Base-by-base conservation (phyloP, 139 green algal genomes). In the Picochlorum sp. region DNA sequence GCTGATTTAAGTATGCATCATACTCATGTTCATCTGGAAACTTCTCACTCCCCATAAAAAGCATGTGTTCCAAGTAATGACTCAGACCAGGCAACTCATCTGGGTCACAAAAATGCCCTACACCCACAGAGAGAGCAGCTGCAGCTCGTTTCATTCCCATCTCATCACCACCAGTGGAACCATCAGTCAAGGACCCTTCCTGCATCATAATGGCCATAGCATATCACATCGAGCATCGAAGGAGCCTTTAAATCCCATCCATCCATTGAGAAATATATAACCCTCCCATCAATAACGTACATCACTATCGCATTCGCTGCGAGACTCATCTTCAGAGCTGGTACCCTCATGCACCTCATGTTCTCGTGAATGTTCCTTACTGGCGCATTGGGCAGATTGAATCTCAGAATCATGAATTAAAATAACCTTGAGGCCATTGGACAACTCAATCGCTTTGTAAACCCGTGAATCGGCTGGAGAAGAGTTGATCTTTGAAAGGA, bases 21-120 rank as follows among this genome's bases (percentile, higher is more conserved):
- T 97, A 99, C 11, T 96, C 91, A 50, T 98, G 97, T 63, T 99
- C 94, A 52, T 92, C 79, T 1, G 94, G 91, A 76, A 83, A 98
- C 62, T 88, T 85, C 20, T 79, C 73, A 62, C 81, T 94, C 63
- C 94, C 94, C 93, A 99, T 99, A 84, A 99, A 98, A 45, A 99
- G 84, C 94, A 99, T 99, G 80, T 99, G 94, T 77, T 99, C 94
- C 67, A 98, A 69, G 69, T 95, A 96, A 76, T 96, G 92, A 34
- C 64, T 83, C 47, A 97, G 68, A 1, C 90, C 90, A 78, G 92
- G 83, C 30, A 92, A 54, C n/a, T 89, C 45, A 20, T 71, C 62
- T 0, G 89, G 92, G 66, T 98, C 92, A 4, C 60, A 78, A 67
- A 96, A 94, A 73, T 81, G 91, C 24, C 92, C 92, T 8, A 95